Percentiles rank a stretch among this genome's conserved stretches.
Conservation (phyloP, 2,329 filamentous ascomycete species). For the Tolypocladium guangdongense region DNA sequence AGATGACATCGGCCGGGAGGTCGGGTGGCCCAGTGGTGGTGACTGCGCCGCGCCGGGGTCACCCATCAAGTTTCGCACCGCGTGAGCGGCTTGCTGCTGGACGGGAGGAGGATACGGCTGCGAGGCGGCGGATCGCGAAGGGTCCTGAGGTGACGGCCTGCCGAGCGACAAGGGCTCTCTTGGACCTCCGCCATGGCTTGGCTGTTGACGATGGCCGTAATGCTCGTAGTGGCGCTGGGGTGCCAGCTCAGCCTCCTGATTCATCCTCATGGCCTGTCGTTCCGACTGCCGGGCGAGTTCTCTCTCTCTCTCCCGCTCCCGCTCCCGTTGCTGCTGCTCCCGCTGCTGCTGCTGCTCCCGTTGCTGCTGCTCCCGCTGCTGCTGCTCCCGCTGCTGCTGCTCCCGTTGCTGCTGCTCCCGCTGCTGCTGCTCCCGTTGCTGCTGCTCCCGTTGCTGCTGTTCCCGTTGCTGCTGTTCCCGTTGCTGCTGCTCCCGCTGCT, state of each 20-base stretch:
- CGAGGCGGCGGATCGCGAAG: slow-evolving; percentile 27
- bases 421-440: slow-evolving; percentile 10
- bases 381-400: slow-evolving; percentile 12
- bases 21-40: slow-evolving; percentile 26
- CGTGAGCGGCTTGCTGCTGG: slow-evolving; percentile 26
- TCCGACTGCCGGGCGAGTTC: slow-evolving; percentile 18
- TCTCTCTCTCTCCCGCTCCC: slow-evolving; percentile 14
- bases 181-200: slow-evolving; percentile 24
- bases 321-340: slow-evolving; percentile 7
- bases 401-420: slow-evolving; percentile 7
- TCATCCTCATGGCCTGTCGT: slow-evolving; percentile 26
- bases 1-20: slow-evolving; percentile 25
- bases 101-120: slow-evolving; percentile 17
- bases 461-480: slow-evolving; percentile 7
- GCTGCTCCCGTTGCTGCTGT: slow-evolving; percentile 3
- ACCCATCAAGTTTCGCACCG: slow-evolving; percentile 28
- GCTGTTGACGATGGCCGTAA: slow-evolving; percentile 28
- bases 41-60: slow-evolving; percentile 26
- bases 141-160: slow-evolving; percentile 29
- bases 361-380: slow-evolving; percentile 12
- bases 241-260: slow-evolving; percentile 38
- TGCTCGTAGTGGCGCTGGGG: slow-evolving; percentile 33
- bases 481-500: slow-evolving; percentile 12
- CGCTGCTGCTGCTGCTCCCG: slow-evolving; percentile 8
- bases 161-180: slow-evolving; percentile 31